These are phyloP conservation scores for Phyllosticta paracitricarpa DNA, from an alignment of 2,329 filamentous ascomycete species.

Conservation along the genomic window DNA sequence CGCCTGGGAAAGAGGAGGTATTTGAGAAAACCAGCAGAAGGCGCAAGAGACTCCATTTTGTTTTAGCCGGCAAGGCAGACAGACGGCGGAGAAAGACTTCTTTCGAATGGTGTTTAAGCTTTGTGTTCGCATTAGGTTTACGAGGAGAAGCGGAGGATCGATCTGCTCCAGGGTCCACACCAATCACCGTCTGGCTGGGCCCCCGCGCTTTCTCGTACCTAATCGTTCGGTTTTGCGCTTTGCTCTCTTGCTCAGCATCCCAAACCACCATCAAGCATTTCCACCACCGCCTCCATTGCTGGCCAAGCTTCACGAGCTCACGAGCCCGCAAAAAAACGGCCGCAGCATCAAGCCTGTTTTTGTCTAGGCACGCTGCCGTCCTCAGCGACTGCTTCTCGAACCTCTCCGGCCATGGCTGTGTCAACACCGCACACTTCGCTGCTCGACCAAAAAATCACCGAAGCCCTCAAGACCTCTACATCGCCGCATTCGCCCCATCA, in stretches of 20 bases:
- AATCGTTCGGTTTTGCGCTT: not conserved
- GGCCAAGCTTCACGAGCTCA: not conserved
- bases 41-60: not conserved
- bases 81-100: not conserved
- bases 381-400: not conserved
- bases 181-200: not conserved
- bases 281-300: not conserved
- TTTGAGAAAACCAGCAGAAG: not conserved
- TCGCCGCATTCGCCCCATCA: slow-evolving; percentile 15
- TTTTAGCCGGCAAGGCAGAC: not conserved
- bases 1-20: not conserved
- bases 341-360: not conserved
- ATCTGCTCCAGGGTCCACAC: not conserved
- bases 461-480: slow-evolving; percentile 7
- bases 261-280: not conserved
- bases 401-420: not conserved
- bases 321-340: not conserved
- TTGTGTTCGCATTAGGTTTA: not conserved
- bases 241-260: not conserved
- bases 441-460: not conserved
- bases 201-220: not conserved
- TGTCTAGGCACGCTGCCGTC: no score
- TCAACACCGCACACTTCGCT: not conserved
- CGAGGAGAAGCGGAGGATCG: not conserved
- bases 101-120: not conserved